phyloP scores from a whole-genome alignment of 208 protist species.

The Crithidia thermophila region DNA sequence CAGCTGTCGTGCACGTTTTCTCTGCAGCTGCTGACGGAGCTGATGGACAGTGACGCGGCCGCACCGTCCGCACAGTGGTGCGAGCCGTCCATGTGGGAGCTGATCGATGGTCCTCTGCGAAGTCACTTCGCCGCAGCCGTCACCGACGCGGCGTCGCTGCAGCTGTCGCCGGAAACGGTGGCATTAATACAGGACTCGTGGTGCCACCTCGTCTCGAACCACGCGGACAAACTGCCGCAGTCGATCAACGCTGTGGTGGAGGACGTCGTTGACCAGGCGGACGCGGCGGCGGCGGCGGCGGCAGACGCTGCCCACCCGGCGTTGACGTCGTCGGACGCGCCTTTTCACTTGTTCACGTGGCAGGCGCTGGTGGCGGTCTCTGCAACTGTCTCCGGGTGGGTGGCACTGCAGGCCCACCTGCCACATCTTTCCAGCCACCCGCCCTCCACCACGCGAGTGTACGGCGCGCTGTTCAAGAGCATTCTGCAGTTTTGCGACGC shows the following conservation, averaged over 20 bases:
- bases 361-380: constrained; percentile 17
- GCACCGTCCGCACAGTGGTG: not conserved
- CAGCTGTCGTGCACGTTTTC: constrained; percentile 4
- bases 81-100: not conserved
- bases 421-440: not conserved
- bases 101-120: constrained; percentile 12
- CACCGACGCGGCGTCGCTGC: not conserved
- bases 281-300: too few relatives aligned
- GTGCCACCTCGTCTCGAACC: constrained; percentile 1
- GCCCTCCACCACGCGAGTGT: not conserved
- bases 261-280: constrained; percentile 12
- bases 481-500: too few relatives aligned
- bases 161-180: not conserved
- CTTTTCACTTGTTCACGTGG: not conserved
- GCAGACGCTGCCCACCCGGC: too few relatives aligned
- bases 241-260: not conserved
- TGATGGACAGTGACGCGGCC: not conserved
- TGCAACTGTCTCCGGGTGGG: constrained; percentile 14
- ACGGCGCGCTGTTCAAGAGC: constrained; percentile 12
- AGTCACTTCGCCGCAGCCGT: not conserved
- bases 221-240: not conserved
- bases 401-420: constrained; percentile 23
- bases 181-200: constrained; percentile 9
- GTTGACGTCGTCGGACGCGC: not conserved
- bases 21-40: constrained; percentile 15